Percentiles rank a stretch among this genome's conserved stretches.
These are phyloP conservation scores for Penicillium cosmopolitanum DNA, from an alignment of 495 filamentous ascomycete species.

Conservation along the genomic window DNA sequence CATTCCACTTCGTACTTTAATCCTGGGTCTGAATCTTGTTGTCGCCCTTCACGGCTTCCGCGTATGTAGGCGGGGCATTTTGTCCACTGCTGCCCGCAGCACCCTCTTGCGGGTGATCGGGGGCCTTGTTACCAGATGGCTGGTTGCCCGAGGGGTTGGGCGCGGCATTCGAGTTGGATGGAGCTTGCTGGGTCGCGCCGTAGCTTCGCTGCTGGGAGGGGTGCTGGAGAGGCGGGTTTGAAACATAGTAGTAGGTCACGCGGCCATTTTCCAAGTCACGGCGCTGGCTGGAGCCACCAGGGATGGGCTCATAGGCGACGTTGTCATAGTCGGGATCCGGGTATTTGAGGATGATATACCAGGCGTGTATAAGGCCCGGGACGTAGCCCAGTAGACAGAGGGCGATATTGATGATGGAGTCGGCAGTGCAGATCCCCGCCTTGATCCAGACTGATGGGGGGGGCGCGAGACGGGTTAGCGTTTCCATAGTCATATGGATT, in stretches of 20 bases:
- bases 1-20: slow-evolving; percentile 36
- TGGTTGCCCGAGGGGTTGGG: slow-evolving; percentile 16
- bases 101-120: slow-evolving; percentile 30
- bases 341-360: slow-evolving; percentile 95
- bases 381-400: slow-evolving; percentile 88
- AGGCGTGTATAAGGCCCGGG: slow-evolving; percentile 90
- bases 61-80: slow-evolving; percentile 73
- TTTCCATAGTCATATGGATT: slow-evolving; percentile 4
- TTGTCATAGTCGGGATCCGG: slow-evolving; percentile 67
- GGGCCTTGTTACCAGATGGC: no score
- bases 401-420: slow-evolving; percentile 93
- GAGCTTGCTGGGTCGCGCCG: slow-evolving; percentile 34
- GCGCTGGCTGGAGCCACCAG: slow-evolving; percentile 53
- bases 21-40: slow-evolving; percentile 81
- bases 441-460: slow-evolving; percentile 85
- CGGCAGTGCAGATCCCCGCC: slow-evolving; percentile 87
- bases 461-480: slow-evolving; percentile 7
- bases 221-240: slow-evolving; percentile 46
- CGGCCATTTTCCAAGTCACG: slow-evolving; percentile 51
- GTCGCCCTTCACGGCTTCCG: slow-evolving; percentile 84
- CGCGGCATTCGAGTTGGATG: slow-evolving; percentile 10
- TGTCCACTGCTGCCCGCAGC: slow-evolving; percentile 38
- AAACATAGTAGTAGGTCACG: slow-evolving; percentile 74
- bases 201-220: slow-evolving; percentile 43
- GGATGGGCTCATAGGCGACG: slow-evolving; percentile 64